phyloP scores from a whole-genome alignment of 2,329 filamentous ascomycete species.

The Elsinoe ampelina region DNA sequence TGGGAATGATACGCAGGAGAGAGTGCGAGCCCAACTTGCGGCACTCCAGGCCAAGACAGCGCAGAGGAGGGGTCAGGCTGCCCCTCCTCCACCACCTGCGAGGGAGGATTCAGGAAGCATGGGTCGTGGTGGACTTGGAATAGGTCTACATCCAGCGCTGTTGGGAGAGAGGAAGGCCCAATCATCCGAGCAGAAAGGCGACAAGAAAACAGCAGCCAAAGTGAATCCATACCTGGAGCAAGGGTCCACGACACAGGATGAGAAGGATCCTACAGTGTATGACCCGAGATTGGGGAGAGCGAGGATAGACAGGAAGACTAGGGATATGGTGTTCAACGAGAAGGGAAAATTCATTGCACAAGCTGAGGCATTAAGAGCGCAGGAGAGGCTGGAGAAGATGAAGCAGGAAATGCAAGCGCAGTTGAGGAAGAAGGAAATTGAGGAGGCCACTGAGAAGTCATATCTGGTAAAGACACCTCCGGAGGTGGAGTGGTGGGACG shows the following conservation, averaged over 20 bases:
- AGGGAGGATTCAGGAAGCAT: slow-evolving; percentile 40
- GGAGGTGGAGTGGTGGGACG: slow-evolving; percentile 95
- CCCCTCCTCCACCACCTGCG: slow-evolving; percentile 28
- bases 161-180: slow-evolving; percentile 35
- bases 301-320: slow-evolving; percentile 52
- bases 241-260: slow-evolving; percentile 32
- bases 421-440: slow-evolving; percentile 81
- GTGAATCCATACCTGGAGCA: slow-evolving; percentile 33
- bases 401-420: slow-evolving; percentile 86
- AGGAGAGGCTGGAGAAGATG: slow-evolving; percentile 84
- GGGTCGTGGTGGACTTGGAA: slow-evolving; percentile 60
- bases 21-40: slow-evolving; percentile 25
- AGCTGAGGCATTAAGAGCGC: slow-evolving; percentile 76
- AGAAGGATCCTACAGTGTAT: slow-evolving; percentile 71
- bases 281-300: slow-evolving; percentile 59
- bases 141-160: slow-evolving; percentile 69
- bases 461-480: slow-evolving; percentile 79
- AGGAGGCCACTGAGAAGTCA: slow-evolving; percentile 87
- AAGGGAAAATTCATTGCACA: slow-evolving; percentile 97
- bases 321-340: slow-evolving; percentile 79
- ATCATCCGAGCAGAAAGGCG: slow-evolving; percentile 36
- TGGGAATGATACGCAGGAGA: slow-evolving; percentile 20
- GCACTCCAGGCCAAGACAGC: slow-evolving; percentile 23
- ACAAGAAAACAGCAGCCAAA: slow-evolving; percentile 30
- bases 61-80: not conserved